Conservation (phyloP, 2,329 filamentous ascomycete genomes). For the Aquanectria penicillioides region DNA sequence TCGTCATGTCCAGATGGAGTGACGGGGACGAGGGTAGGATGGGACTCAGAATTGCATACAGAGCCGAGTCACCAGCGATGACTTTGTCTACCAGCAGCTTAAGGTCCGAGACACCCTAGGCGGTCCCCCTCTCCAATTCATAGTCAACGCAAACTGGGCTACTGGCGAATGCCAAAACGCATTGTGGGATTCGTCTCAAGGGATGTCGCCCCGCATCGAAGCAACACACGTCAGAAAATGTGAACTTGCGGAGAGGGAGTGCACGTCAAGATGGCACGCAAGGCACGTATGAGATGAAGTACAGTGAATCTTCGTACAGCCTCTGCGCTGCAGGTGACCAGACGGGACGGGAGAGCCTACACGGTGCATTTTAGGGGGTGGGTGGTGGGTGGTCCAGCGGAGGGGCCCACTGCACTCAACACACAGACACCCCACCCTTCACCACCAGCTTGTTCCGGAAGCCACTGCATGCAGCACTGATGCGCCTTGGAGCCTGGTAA, state of each 20-base stretch:
- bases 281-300: background rate
- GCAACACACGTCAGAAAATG: constrained; percentile 3
- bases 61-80: background rate
- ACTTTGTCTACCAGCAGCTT: background rate
- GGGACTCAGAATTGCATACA: background rate
- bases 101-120: background rate
- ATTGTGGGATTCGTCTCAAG: constrained; percentile 6
- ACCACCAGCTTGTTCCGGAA: constrained; percentile 19
- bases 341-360: too few species aligned
- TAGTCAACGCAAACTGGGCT: too few species aligned
- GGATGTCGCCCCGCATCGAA: constrained; percentile 7
- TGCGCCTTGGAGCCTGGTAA: background rate
- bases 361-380: too few species aligned
- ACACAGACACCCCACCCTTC: constrained; percentile 7
- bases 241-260: background rate
- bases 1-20: too few species aligned
- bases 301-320: constrained; percentile 1
- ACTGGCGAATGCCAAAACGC: background rate
- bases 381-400: too few species aligned
- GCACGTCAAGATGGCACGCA: background rate
- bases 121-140: background rate
- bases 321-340: too few species aligned
- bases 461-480: constrained; percentile 20
- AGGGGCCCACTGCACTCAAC: background rate
- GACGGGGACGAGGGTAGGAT: background rate